Conservation (phyloP, 148 eudicot genomes). For the Silene uniflora region DNA sequence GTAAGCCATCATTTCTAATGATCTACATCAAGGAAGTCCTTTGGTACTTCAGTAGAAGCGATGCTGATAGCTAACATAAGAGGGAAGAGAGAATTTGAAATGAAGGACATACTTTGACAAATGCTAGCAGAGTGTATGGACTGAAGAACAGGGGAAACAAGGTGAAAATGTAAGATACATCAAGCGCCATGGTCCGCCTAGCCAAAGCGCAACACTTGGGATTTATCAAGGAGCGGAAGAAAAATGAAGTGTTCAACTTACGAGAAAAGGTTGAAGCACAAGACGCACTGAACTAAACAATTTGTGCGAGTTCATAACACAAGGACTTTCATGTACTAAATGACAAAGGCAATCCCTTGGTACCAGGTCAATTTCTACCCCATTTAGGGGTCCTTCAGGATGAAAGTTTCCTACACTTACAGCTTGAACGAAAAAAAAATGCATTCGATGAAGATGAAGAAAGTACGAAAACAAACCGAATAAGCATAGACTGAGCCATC, state of each 20-base stretch:
- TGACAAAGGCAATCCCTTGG: not conserved
- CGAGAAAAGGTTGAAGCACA: not conserved
- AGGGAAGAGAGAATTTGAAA: too few species aligned
- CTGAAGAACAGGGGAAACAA: too few species aligned
- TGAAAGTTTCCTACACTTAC: not conserved
- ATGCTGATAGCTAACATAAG: too few species aligned
- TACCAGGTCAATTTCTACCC: not conserved
- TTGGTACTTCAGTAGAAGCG: too few species aligned
- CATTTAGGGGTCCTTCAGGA: not conserved
- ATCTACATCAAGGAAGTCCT: too few species aligned
- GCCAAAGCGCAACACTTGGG: too few species aligned
- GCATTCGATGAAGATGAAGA: slow-evolving; percentile 4
- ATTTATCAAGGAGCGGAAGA: too few species aligned
- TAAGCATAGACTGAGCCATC: slow-evolving; percentile 92
- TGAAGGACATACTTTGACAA: too few species aligned
- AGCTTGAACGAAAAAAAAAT: not conserved
- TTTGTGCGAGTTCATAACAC: not conserved
- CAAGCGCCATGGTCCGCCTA: not conserved
- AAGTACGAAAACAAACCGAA: slow-evolving; percentile 45
- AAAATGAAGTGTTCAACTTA: not conserved
- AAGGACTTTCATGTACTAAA: not conserved
- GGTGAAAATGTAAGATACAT: not conserved
- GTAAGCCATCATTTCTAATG: too few species aligned
- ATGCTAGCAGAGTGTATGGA: too few species aligned
- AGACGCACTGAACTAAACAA: not conserved